These are phyloP conservation scores for Davidsoniella eucalypti DNA, from an alignment of 2,329 filamentous ascomycete genomes.

Conservation along the genomic window DNA sequence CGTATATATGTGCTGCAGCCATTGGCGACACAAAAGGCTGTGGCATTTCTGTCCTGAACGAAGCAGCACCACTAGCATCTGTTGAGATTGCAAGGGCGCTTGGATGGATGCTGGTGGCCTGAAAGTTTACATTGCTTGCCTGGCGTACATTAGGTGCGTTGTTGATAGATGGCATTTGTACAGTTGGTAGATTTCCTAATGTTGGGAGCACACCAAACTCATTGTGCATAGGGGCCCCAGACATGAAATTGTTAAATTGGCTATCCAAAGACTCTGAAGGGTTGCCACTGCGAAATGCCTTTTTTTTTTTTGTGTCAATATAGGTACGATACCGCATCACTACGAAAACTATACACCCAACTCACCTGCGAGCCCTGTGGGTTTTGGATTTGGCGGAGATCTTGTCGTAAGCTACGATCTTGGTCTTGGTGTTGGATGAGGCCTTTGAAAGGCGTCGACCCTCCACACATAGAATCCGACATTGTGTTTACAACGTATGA, in stretches of 20 bases:
- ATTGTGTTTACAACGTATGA: slow-evolving; percentile 16
- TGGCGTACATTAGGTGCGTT: neutral
- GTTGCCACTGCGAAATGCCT: slow-evolving; percentile 4
- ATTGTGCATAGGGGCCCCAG: too few relatives aligned
- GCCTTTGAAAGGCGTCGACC: slow-evolving; percentile 27
- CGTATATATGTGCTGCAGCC: slow-evolving; percentile 6
- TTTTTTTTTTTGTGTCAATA: neutral
- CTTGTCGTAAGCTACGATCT: slow-evolving; percentile 26
- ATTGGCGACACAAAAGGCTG: slow-evolving; percentile 6
- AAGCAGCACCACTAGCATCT: neutral
- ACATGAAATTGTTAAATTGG: neutral
- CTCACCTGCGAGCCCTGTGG: neutral
- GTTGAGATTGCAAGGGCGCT: neutral
- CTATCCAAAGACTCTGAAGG: neutral
- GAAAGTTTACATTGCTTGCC: neutral
- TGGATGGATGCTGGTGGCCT: neutral
- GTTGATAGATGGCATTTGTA: neutral
- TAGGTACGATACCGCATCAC: too few relatives aligned
- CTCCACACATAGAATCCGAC: slow-evolving; percentile 27
- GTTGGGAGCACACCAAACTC: too few relatives aligned
- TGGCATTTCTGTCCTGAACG: neutral
- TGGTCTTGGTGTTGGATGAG: slow-evolving; percentile 26
- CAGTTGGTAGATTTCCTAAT: too few relatives aligned
- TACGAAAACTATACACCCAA: neutral
- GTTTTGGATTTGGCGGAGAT: slow-evolving; percentile 12